Evolutionary conservation across 2,329 filamentous ascomycete species (phyloP), one percentile per base, ranked within the genome.

Genomic region (Ophiostoma ulmi): DNA sequence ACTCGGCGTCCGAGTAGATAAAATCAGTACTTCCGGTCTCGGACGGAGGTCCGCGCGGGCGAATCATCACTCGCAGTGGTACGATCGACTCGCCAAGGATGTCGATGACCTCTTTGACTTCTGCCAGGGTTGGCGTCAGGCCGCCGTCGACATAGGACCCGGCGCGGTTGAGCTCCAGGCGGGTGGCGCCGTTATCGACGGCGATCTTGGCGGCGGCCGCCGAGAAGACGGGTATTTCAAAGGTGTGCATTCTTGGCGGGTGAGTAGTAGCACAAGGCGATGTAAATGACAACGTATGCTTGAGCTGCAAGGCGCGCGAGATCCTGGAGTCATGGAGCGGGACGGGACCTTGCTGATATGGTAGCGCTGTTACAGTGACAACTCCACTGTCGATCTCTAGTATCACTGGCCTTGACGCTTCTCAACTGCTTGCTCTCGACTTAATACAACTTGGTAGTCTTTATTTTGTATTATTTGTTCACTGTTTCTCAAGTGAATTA

Each of bases 171-270:
- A 88, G 80, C 75, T 88, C 86, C 67, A 88, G 78, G 61, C 86
- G 83, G 3, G 79, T 77, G 68, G 82, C 84, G 41, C 84, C 84
- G n/a, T 79, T 76, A 35, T 72, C 69, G 61, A 81, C 77, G 10
- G 84, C 83, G 11, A 74, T 72, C 48, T 78, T 74, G 44, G 82
- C 83, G 5, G 80, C 78, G 14, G 73, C 72, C 35, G 80, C 76
- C 58, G 83, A 83, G 77, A 88, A 88, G 74, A 85, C 81, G 70
- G 86, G 85, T 63, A 87, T 79, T 75, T 88, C 86, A 22, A 87
- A 70, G 8, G 26, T 17, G 17, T 61, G 13, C 70, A 72, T 72
- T 5, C 55, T 35, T 31, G 31, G 44, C 39, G 39, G 14, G 39
- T 10, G 39, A 11, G 39, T 44, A 8, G 39, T 13, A 17, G 39